Percentiles rank a stretch among this genome's conserved stretches.
Conservation (phyloP, 2,329 filamentous ascomycete genomes). For the Alternaria sp. region DNA sequence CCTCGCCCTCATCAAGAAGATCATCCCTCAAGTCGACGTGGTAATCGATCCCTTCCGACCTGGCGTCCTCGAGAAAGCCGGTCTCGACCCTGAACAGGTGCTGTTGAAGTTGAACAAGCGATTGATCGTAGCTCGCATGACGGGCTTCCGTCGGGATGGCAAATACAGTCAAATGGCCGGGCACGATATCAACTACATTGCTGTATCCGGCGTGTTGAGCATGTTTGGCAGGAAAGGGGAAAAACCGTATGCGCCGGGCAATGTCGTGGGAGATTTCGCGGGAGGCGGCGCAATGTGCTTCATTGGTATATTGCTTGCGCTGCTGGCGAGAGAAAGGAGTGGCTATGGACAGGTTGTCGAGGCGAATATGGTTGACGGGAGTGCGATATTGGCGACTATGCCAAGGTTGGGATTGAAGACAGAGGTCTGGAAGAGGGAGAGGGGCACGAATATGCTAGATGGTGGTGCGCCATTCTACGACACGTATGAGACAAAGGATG, state of each 20-base stretch:
- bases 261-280: constrained; percentile 89
- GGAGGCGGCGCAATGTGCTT: constrained; percentile 85
- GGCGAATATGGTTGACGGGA: constrained; percentile 96
- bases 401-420: constrained; percentile 71
- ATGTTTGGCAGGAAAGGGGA: constrained; percentile 74
- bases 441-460: constrained; percentile 82
- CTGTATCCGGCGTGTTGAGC: constrained; percentile 79
- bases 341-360: constrained; percentile 87
- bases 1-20: constrained; percentile 67
- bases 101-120: constrained; percentile 73
- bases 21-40: constrained; percentile 72
- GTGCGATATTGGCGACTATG: constrained; percentile 78
- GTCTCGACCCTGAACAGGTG: constrained; percentile 71
- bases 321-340: constrained; percentile 68
- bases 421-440: constrained; percentile 65
- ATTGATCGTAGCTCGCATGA: constrained; percentile 84
- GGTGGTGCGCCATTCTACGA: constrained; percentile 88
- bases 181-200: constrained; percentile 96
- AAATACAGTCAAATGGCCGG: constrained; percentile 88
- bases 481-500: constrained; percentile 83
- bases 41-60: constrained; percentile 94
- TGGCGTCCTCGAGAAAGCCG: constrained; percentile 84
- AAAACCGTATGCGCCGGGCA: constrained; percentile 79
- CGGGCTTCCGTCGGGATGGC: constrained; percentile 87
- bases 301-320: constrained; percentile 79